Evolutionary conservation across 2,329 filamentous ascomycete genomes (phyloP).

Genomic region (Aspergillus niger): DNA sequence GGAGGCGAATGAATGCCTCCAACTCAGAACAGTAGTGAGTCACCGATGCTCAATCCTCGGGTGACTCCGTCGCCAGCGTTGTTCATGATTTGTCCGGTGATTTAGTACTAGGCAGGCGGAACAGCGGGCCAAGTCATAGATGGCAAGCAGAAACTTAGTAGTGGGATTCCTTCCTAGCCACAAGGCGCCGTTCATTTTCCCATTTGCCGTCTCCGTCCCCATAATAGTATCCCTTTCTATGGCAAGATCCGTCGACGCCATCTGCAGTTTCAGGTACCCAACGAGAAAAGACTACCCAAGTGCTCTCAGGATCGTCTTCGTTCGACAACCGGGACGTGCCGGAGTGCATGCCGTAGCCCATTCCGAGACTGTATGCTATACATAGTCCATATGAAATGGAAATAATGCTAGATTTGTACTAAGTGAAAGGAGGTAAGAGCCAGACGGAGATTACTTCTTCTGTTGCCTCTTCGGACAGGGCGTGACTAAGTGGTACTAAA

Average conservation of each 20-base stretch:
- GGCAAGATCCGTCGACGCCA: slow-evolving; percentile 9
- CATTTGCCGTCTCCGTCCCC: slow-evolving; percentile 2
- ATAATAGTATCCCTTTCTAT: background rate
- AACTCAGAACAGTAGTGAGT: background rate
- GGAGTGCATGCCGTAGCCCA: slow-evolving; percentile 1
- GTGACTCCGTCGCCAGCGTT: slow-evolving; percentile 7
- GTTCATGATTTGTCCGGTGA: slow-evolving; percentile 4
- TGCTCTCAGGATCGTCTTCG: background rate
- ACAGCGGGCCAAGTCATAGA: slow-evolving; percentile 16
- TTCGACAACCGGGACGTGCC: too few species aligned
- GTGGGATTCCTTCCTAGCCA: background rate
- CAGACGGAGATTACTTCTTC: background rate
- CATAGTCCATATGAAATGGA: too few species aligned
- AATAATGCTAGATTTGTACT: background rate
- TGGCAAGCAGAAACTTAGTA: background rate
- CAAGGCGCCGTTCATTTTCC: slow-evolving; percentile 1
- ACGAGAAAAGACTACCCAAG: slow-evolving; percentile 9
- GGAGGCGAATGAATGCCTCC: too few species aligned
- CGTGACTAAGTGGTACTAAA: slow-evolving; percentile 5
- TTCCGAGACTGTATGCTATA: background rate
- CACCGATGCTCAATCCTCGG: background rate
- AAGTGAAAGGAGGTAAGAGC: background rate
- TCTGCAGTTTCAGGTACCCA: slow-evolving; percentile 25
- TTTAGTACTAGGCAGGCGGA: background rate
- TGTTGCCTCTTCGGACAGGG: slow-evolving; percentile 12